phyloP scores from a whole-genome alignment of 495 filamentous ascomycete genomes.

The Tuber microsphaerosporum region DNA sequence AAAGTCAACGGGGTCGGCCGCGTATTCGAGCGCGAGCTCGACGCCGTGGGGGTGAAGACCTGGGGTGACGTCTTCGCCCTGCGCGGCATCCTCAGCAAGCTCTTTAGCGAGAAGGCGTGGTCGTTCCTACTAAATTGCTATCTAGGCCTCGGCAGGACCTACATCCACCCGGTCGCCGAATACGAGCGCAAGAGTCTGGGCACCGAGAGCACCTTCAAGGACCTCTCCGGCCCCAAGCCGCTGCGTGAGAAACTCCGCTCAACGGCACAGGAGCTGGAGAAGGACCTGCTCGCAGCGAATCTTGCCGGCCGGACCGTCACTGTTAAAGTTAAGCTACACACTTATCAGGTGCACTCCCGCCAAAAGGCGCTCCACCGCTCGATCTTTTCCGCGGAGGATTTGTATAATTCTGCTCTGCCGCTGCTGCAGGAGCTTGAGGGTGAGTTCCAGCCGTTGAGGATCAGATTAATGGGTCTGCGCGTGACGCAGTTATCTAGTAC shows the following conservation, averaged over 20 bases:
- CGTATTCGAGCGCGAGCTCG: constrained; percentile 87
- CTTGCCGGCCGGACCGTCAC: constrained; percentile 85
- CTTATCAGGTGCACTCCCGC: constrained; percentile 81
- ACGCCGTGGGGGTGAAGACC: constrained; percentile 75
- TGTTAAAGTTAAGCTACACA: constrained; percentile 89
- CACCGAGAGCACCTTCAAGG: constrained; percentile 85
- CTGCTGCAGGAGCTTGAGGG: constrained; percentile 81
- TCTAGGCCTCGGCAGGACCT: constrained; percentile 82
- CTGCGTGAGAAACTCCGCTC: constrained; percentile 68
- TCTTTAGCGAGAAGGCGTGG: constrained; percentile 89
- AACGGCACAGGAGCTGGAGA: constrained; percentile 80
- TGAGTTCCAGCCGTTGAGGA: constrained; percentile 68
- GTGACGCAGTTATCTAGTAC: constrained; percentile 81
- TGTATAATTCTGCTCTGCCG: constrained; percentile 73
- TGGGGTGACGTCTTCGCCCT: constrained; percentile 76
- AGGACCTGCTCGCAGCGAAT: constrained; percentile 67
- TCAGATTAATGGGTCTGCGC: constrained; percentile 81
- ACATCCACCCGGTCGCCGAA: constrained; percentile 76
- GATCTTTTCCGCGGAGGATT: constrained; percentile 64
- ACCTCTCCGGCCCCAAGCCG: constrained; percentile 60
- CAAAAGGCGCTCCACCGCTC: constrained; percentile 69
- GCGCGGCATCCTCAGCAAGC: constrained; percentile 43
- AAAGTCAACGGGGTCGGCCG: constrained; percentile 92
- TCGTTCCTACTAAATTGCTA: constrained; percentile 78
- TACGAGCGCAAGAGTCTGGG: constrained; percentile 91